Percentiles rank a stretch among this genome's conserved stretches.
Conservation (phyloP, 768 basidiomycete genomes). For the Tulasnella sp. region DNA sequence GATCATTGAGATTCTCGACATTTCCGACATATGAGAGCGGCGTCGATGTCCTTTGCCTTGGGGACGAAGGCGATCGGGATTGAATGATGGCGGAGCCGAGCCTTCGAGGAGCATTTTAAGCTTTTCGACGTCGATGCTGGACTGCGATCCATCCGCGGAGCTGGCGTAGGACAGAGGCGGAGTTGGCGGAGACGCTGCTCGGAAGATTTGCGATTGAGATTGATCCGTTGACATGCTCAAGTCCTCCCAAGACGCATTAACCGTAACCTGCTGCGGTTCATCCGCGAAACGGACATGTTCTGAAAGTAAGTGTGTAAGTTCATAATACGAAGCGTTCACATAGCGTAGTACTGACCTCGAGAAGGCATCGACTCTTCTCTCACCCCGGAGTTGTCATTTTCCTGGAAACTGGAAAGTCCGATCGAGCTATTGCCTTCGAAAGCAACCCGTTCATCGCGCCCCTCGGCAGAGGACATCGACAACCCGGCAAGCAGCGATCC, state of each 20-base stretch:
- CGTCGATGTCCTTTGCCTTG: constrained; percentile 61
- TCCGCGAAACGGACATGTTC: background rate
- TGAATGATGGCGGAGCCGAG: constrained; percentile 30
- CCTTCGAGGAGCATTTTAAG: constrained; percentile 47
- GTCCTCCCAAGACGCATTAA: background rate
- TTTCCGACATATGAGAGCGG: constrained; percentile 45
- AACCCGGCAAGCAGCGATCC: constrained; percentile 20
- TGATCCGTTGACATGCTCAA: background rate
- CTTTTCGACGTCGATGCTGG: constrained; percentile 60
- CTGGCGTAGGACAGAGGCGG: constrained; percentile 28
- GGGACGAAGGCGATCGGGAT: constrained; percentile 37
- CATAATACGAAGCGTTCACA: too few relatives aligned
- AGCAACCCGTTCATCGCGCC: background rate
- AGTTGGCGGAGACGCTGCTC: constrained; percentile 40
- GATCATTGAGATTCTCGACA: constrained; percentile 55
- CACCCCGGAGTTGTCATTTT: background rate
- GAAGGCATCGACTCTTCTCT: background rate
- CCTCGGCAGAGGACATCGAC: background rate
- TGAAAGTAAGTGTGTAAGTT: background rate
- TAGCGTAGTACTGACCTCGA: background rate
- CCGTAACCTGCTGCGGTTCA: background rate
- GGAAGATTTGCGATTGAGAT: background rate
- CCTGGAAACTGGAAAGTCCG: background rate
- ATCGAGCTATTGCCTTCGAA: background rate
- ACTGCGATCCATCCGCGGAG: constrained; percentile 59